Conservation (phyloP, 2,329 filamentous ascomycete species). For the Eurotiales sp. region DNA sequence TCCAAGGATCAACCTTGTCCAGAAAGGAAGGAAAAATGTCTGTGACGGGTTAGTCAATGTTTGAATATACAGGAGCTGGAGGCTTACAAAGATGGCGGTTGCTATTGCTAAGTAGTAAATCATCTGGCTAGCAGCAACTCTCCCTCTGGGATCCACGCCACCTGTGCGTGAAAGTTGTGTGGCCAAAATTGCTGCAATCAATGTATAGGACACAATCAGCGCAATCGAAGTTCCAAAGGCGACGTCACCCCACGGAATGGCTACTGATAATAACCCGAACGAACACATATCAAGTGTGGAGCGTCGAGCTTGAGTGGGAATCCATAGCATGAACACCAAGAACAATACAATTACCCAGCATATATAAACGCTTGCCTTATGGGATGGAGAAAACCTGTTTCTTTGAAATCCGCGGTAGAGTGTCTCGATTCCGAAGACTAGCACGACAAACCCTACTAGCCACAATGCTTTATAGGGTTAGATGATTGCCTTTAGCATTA, state of each 20-base stretch:
- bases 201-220: slow-evolving; percentile 18
- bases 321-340: slow-evolving; percentile 20
- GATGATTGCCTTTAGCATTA: too few relatives aligned
- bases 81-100: slow-evolving; percentile 21
- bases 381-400: slow-evolving; percentile 16
- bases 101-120: slow-evolving; percentile 24
- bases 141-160: slow-evolving; percentile 19
- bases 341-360: slow-evolving; percentile 18
- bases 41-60: not conserved
- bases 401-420: slow-evolving; percentile 18
- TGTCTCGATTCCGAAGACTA: slow-evolving; percentile 23
- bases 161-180: slow-evolving; percentile 19
- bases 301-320: slow-evolving; percentile 19
- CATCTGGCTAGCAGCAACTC: slow-evolving; percentile 21
- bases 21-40: slow-evolving; percentile 22
- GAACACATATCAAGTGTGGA: slow-evolving; percentile 17
- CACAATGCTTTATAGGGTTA: slow-evolving; percentile 19
- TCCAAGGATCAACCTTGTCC: slow-evolving; percentile 11
- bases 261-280: slow-evolving; percentile 18
- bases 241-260: slow-evolving; percentile 21
- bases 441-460: slow-evolving; percentile 22
- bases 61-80: not conserved
- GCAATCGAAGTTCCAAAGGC: slow-evolving; percentile 18
- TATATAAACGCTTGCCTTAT: slow-evolving; percentile 17
- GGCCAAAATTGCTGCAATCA: slow-evolving; percentile 17